Evolutionary conservation across 2,329 filamentous ascomycete genomes (phyloP), one percentile per base, ranked within the genome.

Genomic region (Dendrostoma leiphaemia): DNA sequence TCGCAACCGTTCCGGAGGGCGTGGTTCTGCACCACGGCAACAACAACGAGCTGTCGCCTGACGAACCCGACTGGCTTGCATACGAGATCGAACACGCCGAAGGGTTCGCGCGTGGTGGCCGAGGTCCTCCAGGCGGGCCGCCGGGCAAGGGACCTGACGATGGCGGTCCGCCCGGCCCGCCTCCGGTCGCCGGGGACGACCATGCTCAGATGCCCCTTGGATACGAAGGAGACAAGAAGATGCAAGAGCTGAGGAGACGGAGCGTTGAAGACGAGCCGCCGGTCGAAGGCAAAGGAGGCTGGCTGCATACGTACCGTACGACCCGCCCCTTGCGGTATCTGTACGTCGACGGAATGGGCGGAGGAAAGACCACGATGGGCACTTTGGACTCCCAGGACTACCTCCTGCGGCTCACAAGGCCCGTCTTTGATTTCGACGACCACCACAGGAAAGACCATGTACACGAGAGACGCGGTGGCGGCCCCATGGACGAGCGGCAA

Each of bases 21-120:
- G 86, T 83, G 0, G 71, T 85, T 32, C 67, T 91, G 9, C 89
- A 90, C 62, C 88, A 91, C 64, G 88, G 89, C 12, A 78, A 76
- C 0, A 60, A 60, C 8, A 66, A 63, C 0, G 60, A 71, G 1
- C 67, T 77, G 1, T 71, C 75, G 0, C 76, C 88, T 0, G 67
- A 69, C 2, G 78, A 75, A 0, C 79, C 76, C 3, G 84, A 91
- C 62, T 91, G 88, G 87, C 73, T 91, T 1, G 88, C 89, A 0
- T 91, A 91, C 63, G 88, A 91, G 65, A 79, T 86, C 3, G 88
- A 91, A 62, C 89, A 91, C 67, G 85, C 88, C 0, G 74, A 87
- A 60, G 65, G 74, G 3, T 91, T 91, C 69, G 84, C 86, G 1
- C 66, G 67, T 17, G 53, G 56, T 2, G 29, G 51, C 5, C 23